Conservation (phyloP, 345 rosid species). For the Moricandia moricandioides region DNA sequence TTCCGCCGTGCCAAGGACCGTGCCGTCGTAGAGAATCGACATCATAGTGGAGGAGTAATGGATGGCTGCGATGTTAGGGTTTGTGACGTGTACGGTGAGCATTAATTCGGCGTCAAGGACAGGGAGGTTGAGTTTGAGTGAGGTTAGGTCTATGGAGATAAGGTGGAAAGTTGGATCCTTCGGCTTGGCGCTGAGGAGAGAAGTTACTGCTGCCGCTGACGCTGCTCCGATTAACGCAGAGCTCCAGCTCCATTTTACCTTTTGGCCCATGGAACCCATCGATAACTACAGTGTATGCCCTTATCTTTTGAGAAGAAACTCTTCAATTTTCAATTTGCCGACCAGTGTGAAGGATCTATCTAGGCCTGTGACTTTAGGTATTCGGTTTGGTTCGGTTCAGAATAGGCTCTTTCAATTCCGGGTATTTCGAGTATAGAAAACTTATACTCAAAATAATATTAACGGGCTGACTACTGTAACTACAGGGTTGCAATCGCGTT, state of each 20-base stretch:
- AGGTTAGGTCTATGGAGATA: conserved; percentile 67
- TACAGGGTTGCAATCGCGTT: too few species aligned
- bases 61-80: conserved; percentile 69
- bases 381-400: too few species aligned
- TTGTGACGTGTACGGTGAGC: conserved; percentile 80
- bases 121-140: conserved; percentile 73
- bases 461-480: too few species aligned
- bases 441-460: too few species aligned
- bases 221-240: conserved; percentile 73
- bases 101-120: conserved; percentile 67
- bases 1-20: conserved; percentile 63
- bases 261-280: conserved; percentile 36
- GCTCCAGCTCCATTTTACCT: conserved; percentile 73
- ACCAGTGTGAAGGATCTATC: background rate
- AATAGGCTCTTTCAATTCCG: too few species aligned
- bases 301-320: background rate
- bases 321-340: background rate
- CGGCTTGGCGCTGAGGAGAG: conserved; percentile 55
- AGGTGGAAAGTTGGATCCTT: conserved; percentile 88
- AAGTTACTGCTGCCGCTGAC: conserved; percentile 49
- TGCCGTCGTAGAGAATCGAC: conserved; percentile 90
- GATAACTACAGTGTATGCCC: background rate
- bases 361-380: too few species aligned
- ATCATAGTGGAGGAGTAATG: conserved; percentile 69
- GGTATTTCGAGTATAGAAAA: too few species aligned